Conservation (phyloP, 129 eudicot species). For the Gnaphalium uliginosum region DNA sequence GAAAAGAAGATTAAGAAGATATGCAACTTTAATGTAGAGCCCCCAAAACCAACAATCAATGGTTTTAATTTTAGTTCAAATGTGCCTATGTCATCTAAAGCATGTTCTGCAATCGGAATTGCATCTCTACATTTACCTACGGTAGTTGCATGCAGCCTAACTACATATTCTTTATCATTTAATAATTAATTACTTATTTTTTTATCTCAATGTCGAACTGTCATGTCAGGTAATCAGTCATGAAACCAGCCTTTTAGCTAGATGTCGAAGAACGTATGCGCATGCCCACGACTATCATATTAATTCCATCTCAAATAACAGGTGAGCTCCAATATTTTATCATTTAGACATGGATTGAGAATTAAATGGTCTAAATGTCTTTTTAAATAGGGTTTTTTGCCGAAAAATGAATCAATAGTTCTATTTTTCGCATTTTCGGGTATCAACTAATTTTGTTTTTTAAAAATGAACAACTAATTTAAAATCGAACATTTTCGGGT, state of each 20-base stretch:
- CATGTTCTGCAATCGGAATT: constrained; percentile 56
- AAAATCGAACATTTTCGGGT: no score
- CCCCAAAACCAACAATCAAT: constrained; percentile 56
- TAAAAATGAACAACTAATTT: no score
- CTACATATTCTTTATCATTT: background rate
- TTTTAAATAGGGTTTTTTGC: no score
- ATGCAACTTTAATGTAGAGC: constrained; percentile 64
- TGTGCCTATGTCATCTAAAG: constrained; percentile 45
- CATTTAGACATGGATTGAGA: background rate
- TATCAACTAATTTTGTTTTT: no score
- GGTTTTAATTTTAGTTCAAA: constrained; percentile 59
- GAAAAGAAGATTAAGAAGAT: constrained; percentile 92
- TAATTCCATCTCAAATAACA: constrained; percentile 93
- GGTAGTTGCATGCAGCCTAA: constrained; percentile 66
- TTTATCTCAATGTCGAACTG: constrained; percentile 21
- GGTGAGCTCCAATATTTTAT: constrained; percentile 41
- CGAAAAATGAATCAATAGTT: no score
- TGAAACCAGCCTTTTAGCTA: constrained; percentile 80
- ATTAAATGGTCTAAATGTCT: background rate
- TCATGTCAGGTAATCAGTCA: constrained; percentile 69
- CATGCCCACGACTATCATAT: constrained; percentile 98
- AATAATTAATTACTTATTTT: background rate
- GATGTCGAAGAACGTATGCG: constrained; percentile 85
- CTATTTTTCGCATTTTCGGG: no score
- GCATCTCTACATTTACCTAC: constrained; percentile 68